Percentiles rank a stretch among this genome's conserved stretches.
Evolutionary conservation across 768 basidiomycete genomes (phyloP).

Genomic region (Nevesoporus exiguus): DNA sequence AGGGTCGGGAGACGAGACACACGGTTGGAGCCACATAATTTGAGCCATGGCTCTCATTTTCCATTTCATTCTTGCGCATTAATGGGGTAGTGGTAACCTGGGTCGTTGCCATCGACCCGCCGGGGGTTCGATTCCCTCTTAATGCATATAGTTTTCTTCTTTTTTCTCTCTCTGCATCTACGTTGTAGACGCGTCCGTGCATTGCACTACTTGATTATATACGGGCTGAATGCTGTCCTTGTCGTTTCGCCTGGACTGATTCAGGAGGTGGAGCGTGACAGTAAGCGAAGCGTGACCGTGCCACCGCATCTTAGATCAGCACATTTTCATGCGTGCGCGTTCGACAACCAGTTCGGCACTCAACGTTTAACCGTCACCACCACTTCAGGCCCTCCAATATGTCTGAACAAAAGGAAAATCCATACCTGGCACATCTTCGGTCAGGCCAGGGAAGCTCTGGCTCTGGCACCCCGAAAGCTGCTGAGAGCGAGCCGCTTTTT

Average conservation of each 20-base stretch:
- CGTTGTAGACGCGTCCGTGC: too few relatives aligned
- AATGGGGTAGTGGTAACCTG: conserved; percentile 67
- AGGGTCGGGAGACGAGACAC: too few relatives aligned
- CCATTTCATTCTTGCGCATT: too few relatives aligned
- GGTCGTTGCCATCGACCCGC: conserved; percentile 78
- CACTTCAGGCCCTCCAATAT: conserved; percentile 1
- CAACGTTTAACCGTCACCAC: conserved; percentile 1
- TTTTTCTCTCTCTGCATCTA: background rate
- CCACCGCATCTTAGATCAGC: conserved; percentile 13
- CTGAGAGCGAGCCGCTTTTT: conserved; percentile 57
- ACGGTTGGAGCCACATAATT: too few relatives aligned
- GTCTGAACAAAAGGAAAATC: conserved; percentile 39
- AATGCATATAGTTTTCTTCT: conserved; percentile 13
- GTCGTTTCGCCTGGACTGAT: too few relatives aligned
- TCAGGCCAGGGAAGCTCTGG: conserved; percentile 30
- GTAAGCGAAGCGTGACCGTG: background rate
- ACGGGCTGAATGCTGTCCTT: too few relatives aligned
- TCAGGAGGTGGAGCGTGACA: background rate
- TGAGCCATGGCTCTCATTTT: too few relatives aligned
- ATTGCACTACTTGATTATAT: too few relatives aligned
- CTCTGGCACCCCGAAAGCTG: conserved; percentile 7
- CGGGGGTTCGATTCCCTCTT: conserved; percentile 76
- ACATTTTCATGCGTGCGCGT: conserved; percentile 5
- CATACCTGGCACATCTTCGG: conserved; percentile 48
- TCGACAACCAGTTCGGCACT: background rate